Percentiles rank a stretch among this genome's conserved stretches.
These are phyloP conservation scores for Phoenix dactylifera DNA, from an alignment of 176 grass and related monocot species.

Conservation along the genomic window DNA sequence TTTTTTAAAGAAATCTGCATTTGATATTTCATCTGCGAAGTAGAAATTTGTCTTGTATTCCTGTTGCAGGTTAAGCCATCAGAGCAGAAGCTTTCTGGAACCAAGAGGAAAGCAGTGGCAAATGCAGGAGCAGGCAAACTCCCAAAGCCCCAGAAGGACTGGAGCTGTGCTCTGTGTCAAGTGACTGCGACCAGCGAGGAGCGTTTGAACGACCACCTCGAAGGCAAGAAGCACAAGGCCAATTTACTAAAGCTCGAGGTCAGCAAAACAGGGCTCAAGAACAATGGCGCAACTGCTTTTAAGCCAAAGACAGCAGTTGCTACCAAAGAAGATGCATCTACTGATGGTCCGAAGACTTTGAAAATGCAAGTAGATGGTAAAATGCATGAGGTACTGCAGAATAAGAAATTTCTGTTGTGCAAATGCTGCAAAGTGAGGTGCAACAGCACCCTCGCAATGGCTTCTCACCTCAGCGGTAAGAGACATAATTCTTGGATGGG, in stretches of 20 bases:
- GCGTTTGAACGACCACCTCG: background rate
- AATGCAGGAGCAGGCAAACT: background rate
- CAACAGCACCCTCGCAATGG: conserved; percentile 16
- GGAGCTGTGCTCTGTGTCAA: conserved; percentile 2
- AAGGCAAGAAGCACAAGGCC: conserved; percentile 10
- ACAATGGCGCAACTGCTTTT: background rate
- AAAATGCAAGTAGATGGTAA: conserved; percentile 32
- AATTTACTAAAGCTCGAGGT: background rate
- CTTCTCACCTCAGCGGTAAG: conserved; percentile 36
- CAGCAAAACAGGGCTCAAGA: background rate
- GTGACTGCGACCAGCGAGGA: background rate
- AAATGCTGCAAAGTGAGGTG: conserved; percentile 33
- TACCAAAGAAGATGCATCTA: background rate
- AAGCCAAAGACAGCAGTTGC: background rate
- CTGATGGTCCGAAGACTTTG: conserved; percentile 17
- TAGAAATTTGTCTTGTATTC: background rate
- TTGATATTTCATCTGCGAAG: background rate
- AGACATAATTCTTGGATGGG: conserved; percentile 16
- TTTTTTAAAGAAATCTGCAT: background rate
- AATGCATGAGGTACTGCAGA: conserved; percentile 31
- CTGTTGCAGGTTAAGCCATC: background rate
- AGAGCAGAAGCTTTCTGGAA: background rate
- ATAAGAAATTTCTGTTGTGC: conserved; percentile 27
- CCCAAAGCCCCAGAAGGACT: conserved; percentile 1
- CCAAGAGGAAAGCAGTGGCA: conserved; percentile 1